Evolutionary conservation across 164 flowering plant genomes (phyloP).

Genomic region (Stephania yunnanensis): DNA sequence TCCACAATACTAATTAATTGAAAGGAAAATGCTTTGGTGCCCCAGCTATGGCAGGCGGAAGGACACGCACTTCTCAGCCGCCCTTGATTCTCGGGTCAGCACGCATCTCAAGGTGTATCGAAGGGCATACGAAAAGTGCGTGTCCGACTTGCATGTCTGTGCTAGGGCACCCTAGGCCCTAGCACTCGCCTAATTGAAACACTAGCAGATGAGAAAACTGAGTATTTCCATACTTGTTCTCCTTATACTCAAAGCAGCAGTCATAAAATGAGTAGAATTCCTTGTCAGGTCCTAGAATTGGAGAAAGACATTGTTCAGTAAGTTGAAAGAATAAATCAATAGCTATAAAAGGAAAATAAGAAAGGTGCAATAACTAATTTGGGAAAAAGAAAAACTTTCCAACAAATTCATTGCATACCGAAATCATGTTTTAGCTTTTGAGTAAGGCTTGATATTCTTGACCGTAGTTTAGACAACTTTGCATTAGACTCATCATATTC

Average conservation of each 20-base stretch:
- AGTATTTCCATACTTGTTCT: constrained; percentile 58
- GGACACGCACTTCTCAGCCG: no score
- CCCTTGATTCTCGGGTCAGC: no score
- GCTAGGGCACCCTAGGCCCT: no score
- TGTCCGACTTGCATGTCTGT: no score
- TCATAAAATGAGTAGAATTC: constrained; percentile 87
- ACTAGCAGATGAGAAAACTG: not conserved
- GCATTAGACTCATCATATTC: constrained; percentile 82
- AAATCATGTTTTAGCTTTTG: constrained; percentile 72
- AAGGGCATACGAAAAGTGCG: no score
- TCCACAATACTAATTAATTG: constrained; percentile 7
- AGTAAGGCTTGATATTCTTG: constrained; percentile 78
- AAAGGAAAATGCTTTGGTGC: not conserved
- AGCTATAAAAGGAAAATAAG: not conserved
- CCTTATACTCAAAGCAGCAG: constrained; percentile 83
- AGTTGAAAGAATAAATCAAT: not conserved
- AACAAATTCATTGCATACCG: constrained; percentile 43
- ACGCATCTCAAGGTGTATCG: no score
- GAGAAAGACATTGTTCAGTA: constrained; percentile 7
- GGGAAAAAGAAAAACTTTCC: not conserved
- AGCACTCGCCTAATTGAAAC: no score
- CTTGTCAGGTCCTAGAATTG: constrained; percentile 65
- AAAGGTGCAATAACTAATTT: not conserved
- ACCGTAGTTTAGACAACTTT: constrained; percentile 75
- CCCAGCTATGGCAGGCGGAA: no score